A percentile compares a stretch with the other conserved stretches of the same genome.
These are phyloP conservation scores for Kwoniella sp. DNA, from an alignment of 768 basidiomycete genomes.

Conservation along the genomic window DNA sequence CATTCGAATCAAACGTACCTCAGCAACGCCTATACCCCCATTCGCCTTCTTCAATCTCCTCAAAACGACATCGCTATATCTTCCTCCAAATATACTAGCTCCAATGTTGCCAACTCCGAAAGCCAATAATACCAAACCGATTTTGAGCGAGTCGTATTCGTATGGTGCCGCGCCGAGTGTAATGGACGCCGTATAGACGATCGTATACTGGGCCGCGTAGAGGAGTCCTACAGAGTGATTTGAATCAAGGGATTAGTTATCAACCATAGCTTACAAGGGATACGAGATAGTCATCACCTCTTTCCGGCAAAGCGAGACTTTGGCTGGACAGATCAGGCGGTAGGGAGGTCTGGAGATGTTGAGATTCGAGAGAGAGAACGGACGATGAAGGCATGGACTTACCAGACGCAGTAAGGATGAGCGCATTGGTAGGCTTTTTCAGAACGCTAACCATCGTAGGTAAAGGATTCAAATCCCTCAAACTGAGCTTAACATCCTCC, in stretches of 20 bases:
- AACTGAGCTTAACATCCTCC: slow-evolving; percentile 61
- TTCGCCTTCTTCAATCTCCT: slow-evolving; percentile 58
- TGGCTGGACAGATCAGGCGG: no score
- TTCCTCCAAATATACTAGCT: slow-evolving; percentile 65
- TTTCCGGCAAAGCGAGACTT: no score
- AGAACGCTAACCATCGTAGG: slow-evolving; percentile 66
- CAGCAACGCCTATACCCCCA: slow-evolving; percentile 63
- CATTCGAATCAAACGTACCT: slow-evolving; percentile 59
- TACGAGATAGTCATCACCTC: no score
- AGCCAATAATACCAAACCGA: slow-evolving; percentile 74
- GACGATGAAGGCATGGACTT: no score
- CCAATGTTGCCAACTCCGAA: slow-evolving; percentile 66
- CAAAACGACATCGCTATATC: slow-evolving; percentile 64
- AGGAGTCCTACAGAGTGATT: slow-evolving; percentile 62
- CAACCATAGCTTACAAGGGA: no score
- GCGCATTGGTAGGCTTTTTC: slow-evolving; percentile 67
- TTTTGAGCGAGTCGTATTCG: slow-evolving; percentile 67
- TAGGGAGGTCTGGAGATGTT: no score
- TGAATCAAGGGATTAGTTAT: no score
- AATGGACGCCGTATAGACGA: slow-evolving; percentile 73
- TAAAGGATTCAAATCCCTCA: slow-evolving; percentile 75
- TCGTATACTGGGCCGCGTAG: slow-evolving; percentile 70
- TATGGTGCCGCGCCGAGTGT: slow-evolving; percentile 66
- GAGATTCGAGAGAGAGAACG: no score
- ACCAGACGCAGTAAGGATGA: slow-evolving; percentile 70